Conservation (phyloP, 2,329 filamentous ascomycete species). For the Penicillium sp. region DNA sequence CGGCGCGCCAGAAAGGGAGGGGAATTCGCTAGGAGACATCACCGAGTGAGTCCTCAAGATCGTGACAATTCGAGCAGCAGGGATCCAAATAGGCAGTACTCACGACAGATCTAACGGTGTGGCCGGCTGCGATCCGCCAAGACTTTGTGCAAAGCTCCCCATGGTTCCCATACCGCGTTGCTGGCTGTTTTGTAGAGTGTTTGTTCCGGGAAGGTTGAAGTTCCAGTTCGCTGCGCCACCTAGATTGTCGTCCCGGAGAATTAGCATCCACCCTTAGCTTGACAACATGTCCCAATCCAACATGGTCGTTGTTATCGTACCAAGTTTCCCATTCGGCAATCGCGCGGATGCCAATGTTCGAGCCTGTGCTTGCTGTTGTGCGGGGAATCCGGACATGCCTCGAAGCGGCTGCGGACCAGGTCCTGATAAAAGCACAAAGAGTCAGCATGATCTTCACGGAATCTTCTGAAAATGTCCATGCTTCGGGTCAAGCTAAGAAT, state of each 20-base stretch:
- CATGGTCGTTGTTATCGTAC: slow-evolving; percentile 31
- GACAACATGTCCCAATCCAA: slow-evolving; percentile 1
- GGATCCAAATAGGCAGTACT: slow-evolving; percentile 30
- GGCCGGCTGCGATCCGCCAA: slow-evolving; percentile 49
- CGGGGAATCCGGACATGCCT: slow-evolving; percentile 50
- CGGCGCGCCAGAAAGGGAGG: slow-evolving; percentile 53
- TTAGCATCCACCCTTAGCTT: slow-evolving; percentile 22
- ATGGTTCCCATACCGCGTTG: slow-evolving; percentile 48
- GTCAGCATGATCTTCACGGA: slow-evolving; percentile 18
- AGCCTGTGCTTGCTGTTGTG: slow-evolving; percentile 46
- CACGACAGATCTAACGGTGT: slow-evolving; percentile 54
- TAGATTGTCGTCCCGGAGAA: slow-evolving; percentile 20
- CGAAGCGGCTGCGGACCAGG: slow-evolving; percentile 48
- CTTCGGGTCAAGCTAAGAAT: slow-evolving; percentile 12
- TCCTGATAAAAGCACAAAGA: slow-evolving; percentile 30
- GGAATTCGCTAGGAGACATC: slow-evolving; percentile 51
- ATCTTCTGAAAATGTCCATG: slow-evolving; percentile 10
- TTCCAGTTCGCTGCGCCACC: slow-evolving; percentile 54
- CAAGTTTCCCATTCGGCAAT: slow-evolving; percentile 52
- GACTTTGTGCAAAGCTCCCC: slow-evolving; percentile 53
- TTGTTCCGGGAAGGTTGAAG: slow-evolving; percentile 50
- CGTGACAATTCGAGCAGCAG: neutral
- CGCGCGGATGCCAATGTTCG: slow-evolving; percentile 46
- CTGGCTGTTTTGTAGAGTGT: slow-evolving; percentile 47
- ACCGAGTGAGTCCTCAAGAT: slow-evolving; percentile 10